Evolutionary conservation across 2,329 filamentous ascomycete species (phyloP).

Genomic region (Penicillium rolfsii): DNA sequence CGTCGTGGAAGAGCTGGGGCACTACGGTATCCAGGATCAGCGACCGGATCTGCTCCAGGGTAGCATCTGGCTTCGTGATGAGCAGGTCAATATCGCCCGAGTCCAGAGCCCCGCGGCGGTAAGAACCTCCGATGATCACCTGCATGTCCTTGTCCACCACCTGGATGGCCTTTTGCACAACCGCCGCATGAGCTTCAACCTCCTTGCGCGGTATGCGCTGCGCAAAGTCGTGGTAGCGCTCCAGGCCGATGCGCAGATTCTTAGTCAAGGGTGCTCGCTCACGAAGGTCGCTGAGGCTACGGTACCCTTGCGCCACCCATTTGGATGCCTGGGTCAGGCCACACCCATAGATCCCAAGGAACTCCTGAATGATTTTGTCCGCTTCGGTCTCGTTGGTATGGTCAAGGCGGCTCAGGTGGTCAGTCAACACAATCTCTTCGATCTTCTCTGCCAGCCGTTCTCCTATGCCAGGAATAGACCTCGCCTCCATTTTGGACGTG

Average conservation of each 20-base stretch:
- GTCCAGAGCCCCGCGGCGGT: slow-evolving; percentile 73
- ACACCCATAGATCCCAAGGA: slow-evolving; percentile 78
- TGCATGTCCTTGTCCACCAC: slow-evolving; percentile 66
- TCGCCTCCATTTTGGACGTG: slow-evolving; percentile 69
- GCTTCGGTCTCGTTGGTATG: slow-evolving; percentile 68
- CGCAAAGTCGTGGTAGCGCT: slow-evolving; percentile 78
- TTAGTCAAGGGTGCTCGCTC: slow-evolving; percentile 64
- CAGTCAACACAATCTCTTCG: slow-evolving; percentile 80
- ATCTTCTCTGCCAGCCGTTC: slow-evolving; percentile 78
- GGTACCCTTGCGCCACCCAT: slow-evolving; percentile 77
- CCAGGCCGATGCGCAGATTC: slow-evolving; percentile 75
- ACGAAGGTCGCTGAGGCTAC: slow-evolving; percentile 71
- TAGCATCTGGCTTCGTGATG: slow-evolving; percentile 69
- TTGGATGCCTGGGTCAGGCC: slow-evolving; percentile 70
- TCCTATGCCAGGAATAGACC: slow-evolving; percentile 70
- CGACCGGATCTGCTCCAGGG: slow-evolving; percentile 60
- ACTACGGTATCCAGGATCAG: slow-evolving; percentile 68
- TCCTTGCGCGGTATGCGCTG: slow-evolving; percentile 76
- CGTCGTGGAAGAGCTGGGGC: slow-evolving; percentile 58
- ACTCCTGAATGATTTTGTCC: slow-evolving; percentile 68
- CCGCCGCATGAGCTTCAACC: slow-evolving; percentile 68
- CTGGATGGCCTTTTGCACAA: slow-evolving; percentile 64
- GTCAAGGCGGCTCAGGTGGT: slow-evolving; percentile 72
- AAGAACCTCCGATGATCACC: slow-evolving; percentile 79
- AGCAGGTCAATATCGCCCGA: slow-evolving; percentile 86